Evolutionary conservation across 129 eudicot genomes (phyloP), one percentile per base, ranked within the genome.

Genomic region (Artemisia tridentata): DNA sequence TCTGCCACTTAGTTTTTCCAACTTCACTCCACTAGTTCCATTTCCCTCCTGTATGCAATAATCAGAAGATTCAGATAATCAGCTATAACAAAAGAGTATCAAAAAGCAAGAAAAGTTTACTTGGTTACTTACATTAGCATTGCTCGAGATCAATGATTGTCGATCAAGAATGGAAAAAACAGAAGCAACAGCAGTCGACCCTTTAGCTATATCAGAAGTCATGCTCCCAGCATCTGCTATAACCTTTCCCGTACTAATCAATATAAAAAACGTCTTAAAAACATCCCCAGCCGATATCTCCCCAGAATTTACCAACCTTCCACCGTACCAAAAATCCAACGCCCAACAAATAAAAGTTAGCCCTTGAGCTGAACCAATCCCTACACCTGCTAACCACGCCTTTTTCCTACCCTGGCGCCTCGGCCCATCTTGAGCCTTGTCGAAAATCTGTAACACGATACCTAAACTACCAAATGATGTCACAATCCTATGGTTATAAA

Each of bases 191-290:
- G 96, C 96, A 2, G 88, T 80, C 6, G 96, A 87, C n/a, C 98
- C 96, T 75, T 85, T 92, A 18, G 92, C 98, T 34, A 92, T 85
- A 60, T 92, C 98, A 4, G 96, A 87, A 47, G 98, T 92, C 98
- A 92, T 92, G 72, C 98, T 92, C 0, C 98, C 98, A 14, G 98
- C 98, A 75, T 92, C 98, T 16, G 98, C 98, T 46, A 92, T 85
- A 8, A 92, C 98, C 38, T 87, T 92, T 12, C 98, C 96, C 3
- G 98, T 92, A 77, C 96, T 89, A 2, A 93, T 96, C 67, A 89
- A 48, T 48, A 93, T 82, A 60, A 93, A 93, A 72, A 93, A 93
- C 16, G 98, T 93, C 80, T 87, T 89, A 61, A 93, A 93, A 31
- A 93, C 98, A 67, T 90, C 98, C 3, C 96, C 95, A 1, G 98